Conservation (phyloP, 129 eudicot genomes). For the Lactuca sativa region DNA sequence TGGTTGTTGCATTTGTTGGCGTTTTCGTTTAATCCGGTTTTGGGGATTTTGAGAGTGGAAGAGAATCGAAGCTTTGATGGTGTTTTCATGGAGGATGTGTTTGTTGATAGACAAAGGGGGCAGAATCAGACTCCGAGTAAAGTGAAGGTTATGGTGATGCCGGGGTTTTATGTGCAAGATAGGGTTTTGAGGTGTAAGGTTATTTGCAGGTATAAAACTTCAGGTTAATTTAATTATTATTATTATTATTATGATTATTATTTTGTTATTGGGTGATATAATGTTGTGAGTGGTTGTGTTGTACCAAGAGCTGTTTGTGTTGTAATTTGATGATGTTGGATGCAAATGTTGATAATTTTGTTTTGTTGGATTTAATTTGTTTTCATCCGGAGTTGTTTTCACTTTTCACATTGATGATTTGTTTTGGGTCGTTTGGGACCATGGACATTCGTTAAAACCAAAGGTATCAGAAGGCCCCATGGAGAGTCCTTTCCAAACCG, state of each 20-base stretch:
- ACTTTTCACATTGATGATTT: no score
- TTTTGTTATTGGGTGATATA: conserved; percentile 23
- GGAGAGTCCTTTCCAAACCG: no score
- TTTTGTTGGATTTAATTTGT: no score
- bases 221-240: conserved; percentile 17
- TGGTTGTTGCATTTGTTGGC: conserved; percentile 95
- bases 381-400: no score
- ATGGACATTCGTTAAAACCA: no score
- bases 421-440: no score
- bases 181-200: conserved; percentile 78
- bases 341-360: conserved; percentile 19
- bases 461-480: no score
- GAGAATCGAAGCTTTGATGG: conserved; percentile 59
- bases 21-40: conserved; percentile 62
- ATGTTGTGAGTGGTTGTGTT: conserved; percentile 21
- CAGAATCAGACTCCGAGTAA: conserved; percentile 46
- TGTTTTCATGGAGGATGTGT: conserved; percentile 70
- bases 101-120: conserved; percentile 48
- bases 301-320: conserved; percentile 23
- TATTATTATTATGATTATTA: neutral
- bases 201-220: conserved; percentile 69
- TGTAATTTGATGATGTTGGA: conserved; percentile 22
- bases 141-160: conserved; percentile 82
- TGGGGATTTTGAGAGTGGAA: conserved; percentile 73
- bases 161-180: conserved; percentile 88